Evolutionary conservation across 2,329 filamentous ascomycete genomes (phyloP).

Genomic region (Xylaria sp.): DNA sequence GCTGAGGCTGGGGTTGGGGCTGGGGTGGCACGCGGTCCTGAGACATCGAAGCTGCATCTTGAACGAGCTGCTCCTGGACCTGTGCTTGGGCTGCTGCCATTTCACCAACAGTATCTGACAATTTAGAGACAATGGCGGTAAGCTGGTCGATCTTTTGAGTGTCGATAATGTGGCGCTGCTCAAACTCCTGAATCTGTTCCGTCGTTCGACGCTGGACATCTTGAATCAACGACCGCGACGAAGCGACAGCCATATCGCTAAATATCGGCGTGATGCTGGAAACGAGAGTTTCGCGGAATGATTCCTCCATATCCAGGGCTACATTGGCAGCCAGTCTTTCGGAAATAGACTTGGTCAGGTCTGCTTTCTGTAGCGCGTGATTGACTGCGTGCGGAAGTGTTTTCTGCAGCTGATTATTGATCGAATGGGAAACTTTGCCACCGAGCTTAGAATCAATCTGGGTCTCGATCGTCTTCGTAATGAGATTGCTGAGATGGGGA

Average conservation of each 20-base stretch:
- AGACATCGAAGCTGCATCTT: conserved; percentile 58
- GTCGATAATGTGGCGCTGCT: conserved; percentile 58
- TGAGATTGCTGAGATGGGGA: conserved; percentile 72
- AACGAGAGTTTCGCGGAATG: conserved; percentile 66
- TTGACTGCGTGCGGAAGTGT: conserved; percentile 70
- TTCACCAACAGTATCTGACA: conserved; percentile 71
- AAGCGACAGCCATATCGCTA: conserved; percentile 66
- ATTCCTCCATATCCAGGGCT: conserved; percentile 70
- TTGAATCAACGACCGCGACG: conserved; percentile 69
- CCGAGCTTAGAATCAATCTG: conserved; percentile 73
- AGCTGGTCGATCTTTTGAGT: conserved; percentile 74
- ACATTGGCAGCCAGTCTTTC: conserved; percentile 74
- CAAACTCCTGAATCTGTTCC: conserved; percentile 56
- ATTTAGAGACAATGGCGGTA: conserved; percentile 67
- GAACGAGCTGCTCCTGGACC: conserved; percentile 69
- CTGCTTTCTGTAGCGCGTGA: conserved; percentile 73
- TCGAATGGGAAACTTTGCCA: conserved; percentile 65
- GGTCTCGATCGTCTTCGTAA: conserved; percentile 71
- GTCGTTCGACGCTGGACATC: conserved; percentile 70
- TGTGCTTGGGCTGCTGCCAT: conserved; percentile 73
- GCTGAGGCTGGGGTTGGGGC: background rate
- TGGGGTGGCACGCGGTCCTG: conserved; percentile 45
- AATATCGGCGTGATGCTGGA: conserved; percentile 70
- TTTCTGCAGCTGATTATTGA: conserved; percentile 76
- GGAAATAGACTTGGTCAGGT: conserved; percentile 73